Evolutionary conservation across 306 rosid genomes (phyloP).

Genomic region (Fagus sylvatica): DNA sequence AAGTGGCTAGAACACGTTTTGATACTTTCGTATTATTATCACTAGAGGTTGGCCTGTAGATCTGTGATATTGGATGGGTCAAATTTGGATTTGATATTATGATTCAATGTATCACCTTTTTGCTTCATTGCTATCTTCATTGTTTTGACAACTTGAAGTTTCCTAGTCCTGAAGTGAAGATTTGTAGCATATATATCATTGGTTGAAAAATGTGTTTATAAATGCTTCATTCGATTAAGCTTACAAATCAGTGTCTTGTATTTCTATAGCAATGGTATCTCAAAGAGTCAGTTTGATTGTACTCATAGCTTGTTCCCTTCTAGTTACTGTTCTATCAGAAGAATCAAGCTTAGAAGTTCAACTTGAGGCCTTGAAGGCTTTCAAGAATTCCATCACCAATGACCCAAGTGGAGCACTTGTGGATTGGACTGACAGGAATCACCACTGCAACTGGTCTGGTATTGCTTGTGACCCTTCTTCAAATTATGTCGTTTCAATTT

Average conservation of each 20-base stretch:
- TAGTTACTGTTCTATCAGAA: constrained; percentile 27
- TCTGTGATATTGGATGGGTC: too few relatives aligned
- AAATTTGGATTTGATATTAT: not conserved
- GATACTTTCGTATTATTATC: too few relatives aligned
- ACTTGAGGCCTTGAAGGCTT: constrained; percentile 63
- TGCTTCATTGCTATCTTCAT: constrained; percentile 1
- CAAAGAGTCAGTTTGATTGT: constrained; percentile 36
- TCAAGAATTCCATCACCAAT: constrained; percentile 51
- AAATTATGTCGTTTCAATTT: constrained; percentile 51
- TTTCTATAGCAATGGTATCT: constrained; percentile 36
- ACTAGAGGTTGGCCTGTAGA: too few relatives aligned
- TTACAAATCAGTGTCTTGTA: constrained; percentile 3
- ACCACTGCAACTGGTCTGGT: constrained; percentile 81
- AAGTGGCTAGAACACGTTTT: too few relatives aligned
- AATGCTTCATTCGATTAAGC: constrained; percentile 18
- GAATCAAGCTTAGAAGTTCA: constrained; percentile 49
- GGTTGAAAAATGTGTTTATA: constrained; percentile 10
- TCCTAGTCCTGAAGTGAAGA: too few relatives aligned
- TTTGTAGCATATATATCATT: not conserved
- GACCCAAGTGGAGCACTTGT: constrained; percentile 57
- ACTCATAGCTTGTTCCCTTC: constrained; percentile 32
- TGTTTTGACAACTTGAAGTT: not conserved
- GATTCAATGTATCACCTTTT: constrained; percentile 17
- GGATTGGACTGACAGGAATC: constrained; percentile 50
- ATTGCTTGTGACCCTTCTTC: constrained; percentile 57